Evolutionary conservation across 192 early-diverging fungal genomes (phyloP), one percentile per base, ranked within the genome.

Genomic region (Coemansia sp.): DNA sequence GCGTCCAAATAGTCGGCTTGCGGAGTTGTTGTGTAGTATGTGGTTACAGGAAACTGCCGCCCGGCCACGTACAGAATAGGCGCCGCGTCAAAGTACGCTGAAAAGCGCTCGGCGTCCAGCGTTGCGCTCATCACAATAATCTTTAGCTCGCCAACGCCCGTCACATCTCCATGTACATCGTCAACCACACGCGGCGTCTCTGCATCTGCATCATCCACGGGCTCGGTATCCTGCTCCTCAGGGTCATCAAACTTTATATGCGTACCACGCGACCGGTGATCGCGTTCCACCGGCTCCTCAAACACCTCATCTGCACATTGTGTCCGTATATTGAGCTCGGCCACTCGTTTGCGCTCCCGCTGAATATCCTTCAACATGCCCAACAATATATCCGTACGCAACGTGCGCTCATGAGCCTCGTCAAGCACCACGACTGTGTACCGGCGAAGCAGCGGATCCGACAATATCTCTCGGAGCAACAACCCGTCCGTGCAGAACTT

Each of bases 401-500:
- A 62, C 0, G 93, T 97, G n/a, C 97, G 88, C 77, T 99, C 97
- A 72, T 99, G 97, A 1, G 97, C 97, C 70, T 99, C 97, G 64
- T 99, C 97, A 37, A 99, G 69, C 25, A 99, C 85, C 64, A 99
- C 87, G 7, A 91, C 90, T 29, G 87, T 87, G 75, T 99, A 99
- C 29, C 85, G 69, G 1, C 76, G 62, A 8, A 99, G 69, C 56
- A 93, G 52, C 15, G 85, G 83, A 70, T 99, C 95, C 4, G 88
- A 84, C 55, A 97, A 75, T 4, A 97, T 83, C 72, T 99, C 97
- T 6, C 95, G 83, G 22, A 99, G 68, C 52, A 99, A 84, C 88
- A 99, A 90, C 60, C 97, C 97, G 59, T 99, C 97, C 0, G 97
- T 99, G 80, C 97, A 86, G 69, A 92, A 99, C 75, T 94, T 94